Conservation (phyloP, 106 monocot genomes). For the Triglochin maritima region DNA sequence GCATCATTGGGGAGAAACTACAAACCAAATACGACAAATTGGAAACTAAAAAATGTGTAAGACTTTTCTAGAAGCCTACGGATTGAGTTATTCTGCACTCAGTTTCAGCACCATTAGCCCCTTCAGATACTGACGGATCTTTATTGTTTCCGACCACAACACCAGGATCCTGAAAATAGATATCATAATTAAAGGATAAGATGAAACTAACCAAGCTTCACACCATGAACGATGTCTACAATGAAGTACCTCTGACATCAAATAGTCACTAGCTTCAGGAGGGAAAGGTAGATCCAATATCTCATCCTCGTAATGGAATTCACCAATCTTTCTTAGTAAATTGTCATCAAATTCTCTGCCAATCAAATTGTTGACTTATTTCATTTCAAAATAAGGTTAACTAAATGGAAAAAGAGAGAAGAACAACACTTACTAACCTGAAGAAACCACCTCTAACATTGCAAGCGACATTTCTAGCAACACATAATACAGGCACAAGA, state of each 20-base stretch:
- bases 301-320: constrained; percentile 76
- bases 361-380: background rate
- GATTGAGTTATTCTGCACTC: constrained; percentile 35
- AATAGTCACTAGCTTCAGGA: constrained; percentile 80
- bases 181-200: background rate
- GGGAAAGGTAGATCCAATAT: constrained; percentile 51
- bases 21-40: background rate
- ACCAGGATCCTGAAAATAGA: constrained; percentile 37
- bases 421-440: constrained; percentile 24
- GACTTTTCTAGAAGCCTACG: constrained; percentile 7
- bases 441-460: constrained; percentile 93
- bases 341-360: constrained; percentile 89
- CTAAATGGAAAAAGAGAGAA: background rate
- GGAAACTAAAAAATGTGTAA: background rate
- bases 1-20: no score
- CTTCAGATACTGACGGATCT: constrained; percentile 42
- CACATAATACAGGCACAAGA: constrained; percentile 79
- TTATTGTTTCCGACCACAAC: constrained; percentile 25
- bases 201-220: background rate
- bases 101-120: constrained; percentile 45
- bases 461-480: constrained; percentile 97
- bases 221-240: background rate
- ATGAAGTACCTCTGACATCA: constrained; percentile 52
- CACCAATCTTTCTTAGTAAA: constrained; percentile 43
- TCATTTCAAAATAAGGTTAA: background rate